Conservation (phyloP, 169 alveolate species). For the Plasmodium ovale region DNA sequence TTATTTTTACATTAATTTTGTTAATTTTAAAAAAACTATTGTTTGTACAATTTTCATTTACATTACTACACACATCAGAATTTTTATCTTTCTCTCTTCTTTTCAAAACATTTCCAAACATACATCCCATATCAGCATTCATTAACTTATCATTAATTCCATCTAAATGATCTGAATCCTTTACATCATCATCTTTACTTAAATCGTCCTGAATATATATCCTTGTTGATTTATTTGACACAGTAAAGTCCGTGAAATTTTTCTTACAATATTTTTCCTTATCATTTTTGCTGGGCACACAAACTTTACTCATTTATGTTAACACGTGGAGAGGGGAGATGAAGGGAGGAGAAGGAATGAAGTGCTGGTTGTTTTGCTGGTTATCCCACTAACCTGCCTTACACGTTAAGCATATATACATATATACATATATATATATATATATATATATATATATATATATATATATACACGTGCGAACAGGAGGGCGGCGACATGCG, state of each 20-base stretch:
- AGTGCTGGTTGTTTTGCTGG: no score
- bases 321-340: no score
- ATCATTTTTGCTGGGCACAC: constrained; percentile 9
- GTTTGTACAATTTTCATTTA: not conserved
- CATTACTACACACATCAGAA: not conserved
- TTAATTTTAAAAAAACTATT: not conserved
- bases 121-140: constrained; percentile 1
- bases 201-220: constrained; percentile 19
- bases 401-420: not conserved
- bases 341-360: not conserved
- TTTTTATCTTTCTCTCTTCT: not conserved
- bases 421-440: not conserved
- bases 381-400: no score
- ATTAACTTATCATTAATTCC: not conserved
- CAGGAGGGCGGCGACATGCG: not conserved
- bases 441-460: not conserved
- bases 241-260: not conserved
- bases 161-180: not conserved
- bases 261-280: constrained; percentile 8
- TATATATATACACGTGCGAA: not conserved
- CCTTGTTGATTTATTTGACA: constrained; percentile 5
- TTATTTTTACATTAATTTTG: not conserved
- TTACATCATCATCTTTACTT: constrained; percentile 2
- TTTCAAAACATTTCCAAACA: constrained; percentile 4
- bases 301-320: constrained; percentile 43